These are phyloP conservation scores for Phytophthora citricola DNA, from an alignment of 352 stramenopile genomes.

Conservation along the genomic window DNA sequence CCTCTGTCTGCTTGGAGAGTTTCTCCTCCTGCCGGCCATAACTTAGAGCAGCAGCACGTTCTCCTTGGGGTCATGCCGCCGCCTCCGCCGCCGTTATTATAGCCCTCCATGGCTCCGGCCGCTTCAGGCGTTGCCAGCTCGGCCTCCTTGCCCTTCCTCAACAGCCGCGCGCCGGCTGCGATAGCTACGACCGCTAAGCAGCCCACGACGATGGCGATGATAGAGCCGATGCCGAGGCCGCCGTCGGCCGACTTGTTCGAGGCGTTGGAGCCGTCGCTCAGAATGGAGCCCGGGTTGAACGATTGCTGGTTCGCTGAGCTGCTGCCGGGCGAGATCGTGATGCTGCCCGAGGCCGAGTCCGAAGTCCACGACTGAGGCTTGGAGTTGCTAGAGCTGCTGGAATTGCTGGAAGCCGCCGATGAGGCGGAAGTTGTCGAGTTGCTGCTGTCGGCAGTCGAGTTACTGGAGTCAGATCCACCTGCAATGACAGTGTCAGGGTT, in stretches of 20 bases:
- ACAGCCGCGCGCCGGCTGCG: conserved; percentile 66
- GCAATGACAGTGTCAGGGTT: conserved; percentile 29
- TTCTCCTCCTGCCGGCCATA: conserved; percentile 41
- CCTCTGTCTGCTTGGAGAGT: conserved; percentile 25
- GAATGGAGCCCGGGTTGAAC: conserved; percentile 44
- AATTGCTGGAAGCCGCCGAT: conserved; percentile 4
- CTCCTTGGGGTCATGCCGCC: conserved; percentile 82
- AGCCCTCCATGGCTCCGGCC: conserved; percentile 49
- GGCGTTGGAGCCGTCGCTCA: conserved; percentile 31
- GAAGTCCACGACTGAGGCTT: conserved; percentile 24
- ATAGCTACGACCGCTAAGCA: conserved; percentile 78
- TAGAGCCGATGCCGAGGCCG: conserved; percentile 43
- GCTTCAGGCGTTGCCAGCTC: conserved; percentile 56
- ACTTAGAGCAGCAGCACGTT: conserved; percentile 85
- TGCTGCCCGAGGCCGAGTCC: conserved; percentile 23
- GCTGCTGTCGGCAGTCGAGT: conserved; percentile 18
- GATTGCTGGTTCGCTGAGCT: conserved; percentile 47
- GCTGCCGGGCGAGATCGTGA: conserved; percentile 27
- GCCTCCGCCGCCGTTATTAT: conserved; percentile 53
- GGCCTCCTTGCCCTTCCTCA: conserved; percentile 72
- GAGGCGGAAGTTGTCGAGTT: conserved; percentile 14
- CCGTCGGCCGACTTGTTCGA: not conserved
- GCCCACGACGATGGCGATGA: conserved; percentile 71
- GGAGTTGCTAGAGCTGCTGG: conserved; percentile 20
- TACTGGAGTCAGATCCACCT: conserved; percentile 27